These are phyloP conservation scores for Rhizomucor pusillus DNA, from an alignment of 371 early-diverging fungal genomes.

Conservation along the genomic window DNA sequence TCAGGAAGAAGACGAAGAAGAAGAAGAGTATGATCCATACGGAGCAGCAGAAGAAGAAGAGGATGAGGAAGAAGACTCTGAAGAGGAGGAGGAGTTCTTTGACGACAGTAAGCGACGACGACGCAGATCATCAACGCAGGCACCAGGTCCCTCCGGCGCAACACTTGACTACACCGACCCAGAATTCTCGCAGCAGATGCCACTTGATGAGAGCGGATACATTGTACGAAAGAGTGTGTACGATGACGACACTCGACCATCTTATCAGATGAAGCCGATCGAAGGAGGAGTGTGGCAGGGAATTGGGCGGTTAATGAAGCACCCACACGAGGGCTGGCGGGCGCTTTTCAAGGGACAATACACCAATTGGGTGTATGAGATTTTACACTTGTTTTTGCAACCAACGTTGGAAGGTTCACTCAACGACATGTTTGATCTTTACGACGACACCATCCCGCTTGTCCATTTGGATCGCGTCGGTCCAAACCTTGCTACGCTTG, in stretches of 20 bases:
- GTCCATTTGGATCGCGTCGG: conserved; percentile 65
- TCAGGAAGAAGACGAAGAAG: conserved; percentile 4
- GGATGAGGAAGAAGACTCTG: conserved; percentile 31
- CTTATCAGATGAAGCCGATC: conserved; percentile 61
- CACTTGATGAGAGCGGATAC: conserved; percentile 59
- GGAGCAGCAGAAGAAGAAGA: conserved; percentile 18
- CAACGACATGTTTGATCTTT: conserved; percentile 75
- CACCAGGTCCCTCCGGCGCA: conserved; percentile 16
- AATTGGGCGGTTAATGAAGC: conserved; percentile 47
- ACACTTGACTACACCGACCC: conserved; percentile 40
- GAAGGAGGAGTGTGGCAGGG: conserved; percentile 62
- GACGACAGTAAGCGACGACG: conserved; percentile 10
- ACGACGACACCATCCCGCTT: conserved; percentile 76
- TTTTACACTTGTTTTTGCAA: conserved; percentile 71
- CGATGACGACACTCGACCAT: conserved; percentile 59
- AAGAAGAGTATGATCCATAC: not conserved
- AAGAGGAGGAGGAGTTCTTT: conserved; percentile 34
- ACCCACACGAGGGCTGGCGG: conserved; percentile 65
- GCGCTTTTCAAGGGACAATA: conserved; percentile 72
- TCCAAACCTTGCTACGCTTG: conserved; percentile 70
- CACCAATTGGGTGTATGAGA: conserved; percentile 74
- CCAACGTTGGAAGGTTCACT: conserved; percentile 75
- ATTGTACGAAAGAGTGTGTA: conserved; percentile 57
- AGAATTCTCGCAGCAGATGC: conserved; percentile 27
- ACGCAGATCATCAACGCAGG: not conserved